Evolutionary conservation across 2,329 filamentous ascomycete genomes (phyloP).

Genomic region (Colletotrichum tabaci): DNA sequence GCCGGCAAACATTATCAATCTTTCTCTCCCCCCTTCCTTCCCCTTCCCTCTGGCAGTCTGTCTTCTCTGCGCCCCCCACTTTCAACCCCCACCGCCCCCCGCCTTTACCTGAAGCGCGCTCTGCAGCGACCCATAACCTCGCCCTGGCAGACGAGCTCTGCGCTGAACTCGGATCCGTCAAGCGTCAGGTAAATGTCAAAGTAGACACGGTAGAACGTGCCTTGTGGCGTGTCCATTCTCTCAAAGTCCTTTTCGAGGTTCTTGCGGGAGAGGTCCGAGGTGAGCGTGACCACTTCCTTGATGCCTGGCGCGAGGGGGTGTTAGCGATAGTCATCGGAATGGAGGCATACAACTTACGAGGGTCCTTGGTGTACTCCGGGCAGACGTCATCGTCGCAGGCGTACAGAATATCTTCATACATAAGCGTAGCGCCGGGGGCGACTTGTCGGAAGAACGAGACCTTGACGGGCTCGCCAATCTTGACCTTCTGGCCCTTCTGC

Average conservation of each 20-base stretch:
- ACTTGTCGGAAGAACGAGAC: slow-evolving; percentile 99
- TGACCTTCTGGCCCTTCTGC: slow-evolving; percentile 98
- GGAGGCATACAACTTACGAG: slow-evolving; percentile 77
- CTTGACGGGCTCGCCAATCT: slow-evolving; percentile 99
- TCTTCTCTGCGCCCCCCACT: not conserved
- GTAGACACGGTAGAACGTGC: slow-evolving; percentile 91
- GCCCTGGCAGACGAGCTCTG: slow-evolving; percentile 98
- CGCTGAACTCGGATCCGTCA: slow-evolving; percentile 97
- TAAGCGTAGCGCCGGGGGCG: slow-evolving; percentile 94
- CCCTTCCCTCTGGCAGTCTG: not conserved
- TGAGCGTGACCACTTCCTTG: slow-evolving; percentile 98
- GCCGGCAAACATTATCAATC: slow-evolving; percentile 32
- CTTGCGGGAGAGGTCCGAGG: slow-evolving; percentile 96
- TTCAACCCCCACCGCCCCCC: not conserved
- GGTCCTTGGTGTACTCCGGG: slow-evolving; percentile 99
- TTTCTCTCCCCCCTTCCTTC: not conserved
- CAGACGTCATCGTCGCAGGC: slow-evolving; percentile 98
- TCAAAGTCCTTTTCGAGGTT: slow-evolving; percentile 99
- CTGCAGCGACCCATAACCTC: slow-evolving; percentile 99
- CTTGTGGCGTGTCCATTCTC: slow-evolving; percentile 98
- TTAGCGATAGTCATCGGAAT: slow-evolving; percentile 45
- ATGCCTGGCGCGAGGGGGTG: slow-evolving; percentile 74
- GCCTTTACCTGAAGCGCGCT: slow-evolving; percentile 82
- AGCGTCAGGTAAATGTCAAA: slow-evolving; percentile 91
- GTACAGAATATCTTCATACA: slow-evolving; percentile 99